Base-by-base conservation (phyloP, 495 filamentous ascomycete species). In the Terfezia claveryi region DNA sequence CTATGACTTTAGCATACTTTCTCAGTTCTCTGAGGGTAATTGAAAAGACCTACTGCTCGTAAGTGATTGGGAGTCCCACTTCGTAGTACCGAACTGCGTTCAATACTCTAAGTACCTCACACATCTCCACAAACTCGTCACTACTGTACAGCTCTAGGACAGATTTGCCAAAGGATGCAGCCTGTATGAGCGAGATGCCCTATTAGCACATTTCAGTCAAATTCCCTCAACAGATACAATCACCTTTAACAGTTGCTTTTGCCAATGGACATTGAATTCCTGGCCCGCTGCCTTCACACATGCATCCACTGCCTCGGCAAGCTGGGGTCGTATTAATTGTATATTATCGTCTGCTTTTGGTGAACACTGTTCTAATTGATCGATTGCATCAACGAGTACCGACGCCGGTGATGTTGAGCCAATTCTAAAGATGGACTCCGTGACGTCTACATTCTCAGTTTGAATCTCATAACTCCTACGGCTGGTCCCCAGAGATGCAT, bases 121-220 rank as follows among this genome's bases (percentile, higher is more conserved):
- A 94, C 85, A 94, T 95, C 56, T 95, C 87, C 32, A 98, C 92
- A 67, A 96, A 98, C 55, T 96, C 89, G 59, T 98, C 91, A 63
- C 85, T 92, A 68, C 84, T 92, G 69, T 96, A 98, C 36, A 96
- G 78, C 60, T 94, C 91, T 2, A 95, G 75, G 0, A 95, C 89
- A 0, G 91, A 96, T 66, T 98, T 98, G 11, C 91, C 91, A 66
- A 94, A 94, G 0, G 87, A 94, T 0, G 91, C 91, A 5, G 92
- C 91, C 66, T 46, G 8, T 14, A 32, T 32, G 7, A 32, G 27
- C 27, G 7, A 32, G 27, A 32, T 32, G 27, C 27, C 27, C 1
- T 32, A 32, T 32, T 32, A 32, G 27, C 27, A 32, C 1, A 32
- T 7, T 7, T 32, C 27, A 32, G 27, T 7, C 27, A 7, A 4